These are phyloP conservation scores for Fusarium penzigii DNA, from an alignment of 2,329 filamentous ascomycete species.

Conservation along the genomic window DNA sequence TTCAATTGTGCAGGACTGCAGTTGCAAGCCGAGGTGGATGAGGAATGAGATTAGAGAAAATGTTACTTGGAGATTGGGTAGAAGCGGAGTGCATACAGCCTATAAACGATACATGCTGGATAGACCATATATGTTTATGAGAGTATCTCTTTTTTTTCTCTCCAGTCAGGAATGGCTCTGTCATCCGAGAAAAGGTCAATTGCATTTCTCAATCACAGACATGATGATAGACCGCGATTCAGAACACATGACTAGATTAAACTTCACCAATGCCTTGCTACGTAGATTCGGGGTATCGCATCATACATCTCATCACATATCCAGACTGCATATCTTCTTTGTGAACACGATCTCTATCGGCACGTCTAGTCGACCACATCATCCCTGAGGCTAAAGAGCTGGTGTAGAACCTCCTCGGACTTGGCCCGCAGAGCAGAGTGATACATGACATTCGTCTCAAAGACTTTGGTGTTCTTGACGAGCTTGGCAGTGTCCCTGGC, in stretches of 20 bases:
- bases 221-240: too few relatives aligned
- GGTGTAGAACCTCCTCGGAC: conserved; percentile 73
- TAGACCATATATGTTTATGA: neutral
- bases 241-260: too few relatives aligned
- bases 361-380: conserved; percentile 56
- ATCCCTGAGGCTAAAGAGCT: conserved; percentile 77
- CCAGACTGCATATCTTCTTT: neutral
- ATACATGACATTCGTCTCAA: conserved; percentile 83
- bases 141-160: neutral
- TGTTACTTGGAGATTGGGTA: neutral
- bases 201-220: too few relatives aligned
- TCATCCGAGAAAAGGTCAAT: too few relatives aligned
- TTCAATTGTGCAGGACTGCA: conserved; percentile 42
- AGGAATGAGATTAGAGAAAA: conserved; percentile 34
- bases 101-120: neutral
- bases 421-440: conserved; percentile 78
- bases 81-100: neutral
- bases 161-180: too few relatives aligned
- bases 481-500: conserved; percentile 72
- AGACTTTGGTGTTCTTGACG: conserved; percentile 77
- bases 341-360: too few relatives aligned
- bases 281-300: too few relatives aligned
- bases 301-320: neutral
- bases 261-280: too few relatives aligned
- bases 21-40: conserved; percentile 51